Evolutionary conservation across 345 rosid species (phyloP).

Genomic region (Geranium rotundifolium): DNA sequence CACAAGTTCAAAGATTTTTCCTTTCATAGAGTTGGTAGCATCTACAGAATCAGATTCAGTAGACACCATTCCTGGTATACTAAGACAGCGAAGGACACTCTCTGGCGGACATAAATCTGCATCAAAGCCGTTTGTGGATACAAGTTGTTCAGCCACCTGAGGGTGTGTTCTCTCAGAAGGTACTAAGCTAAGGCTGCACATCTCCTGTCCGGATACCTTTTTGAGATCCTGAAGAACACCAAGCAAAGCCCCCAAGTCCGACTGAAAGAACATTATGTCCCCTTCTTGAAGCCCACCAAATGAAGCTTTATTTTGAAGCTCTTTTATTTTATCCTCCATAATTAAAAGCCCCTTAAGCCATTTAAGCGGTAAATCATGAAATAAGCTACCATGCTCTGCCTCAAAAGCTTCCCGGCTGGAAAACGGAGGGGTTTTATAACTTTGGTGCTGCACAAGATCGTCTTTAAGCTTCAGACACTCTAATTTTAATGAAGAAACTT

Average conservation of each 20-base stretch:
- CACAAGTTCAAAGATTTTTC: constrained; percentile 70
- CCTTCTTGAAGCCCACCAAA: constrained; percentile 60
- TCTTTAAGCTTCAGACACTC: constrained; percentile 70
- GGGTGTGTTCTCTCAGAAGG: constrained; percentile 25
- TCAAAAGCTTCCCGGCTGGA: constrained; percentile 16
- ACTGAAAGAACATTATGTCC: constrained; percentile 39
- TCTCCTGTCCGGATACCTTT: constrained; percentile 43
- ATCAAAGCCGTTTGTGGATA: constrained; percentile 36
- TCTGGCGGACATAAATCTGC: constrained; percentile 69
- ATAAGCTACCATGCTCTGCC: constrained; percentile 25
- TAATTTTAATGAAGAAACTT: constrained; percentile 65
- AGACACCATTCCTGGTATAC: constrained; percentile 46
- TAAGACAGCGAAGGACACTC: constrained; percentile 59
- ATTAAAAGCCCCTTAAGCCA: constrained; percentile 59
- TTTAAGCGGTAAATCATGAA: constrained; percentile 39
- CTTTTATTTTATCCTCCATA: constrained; percentile 63
- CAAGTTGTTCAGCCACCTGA: constrained; percentile 30
- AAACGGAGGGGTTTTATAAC: constrained; percentile 25
- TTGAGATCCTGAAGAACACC: constrained; percentile 58
- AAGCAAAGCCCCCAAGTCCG: constrained; percentile 59
- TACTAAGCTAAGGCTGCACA: constrained; percentile 26
- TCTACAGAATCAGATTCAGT: constrained; percentile 47
- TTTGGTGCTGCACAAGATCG: constrained; percentile 49
- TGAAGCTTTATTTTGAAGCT: constrained; percentile 57
- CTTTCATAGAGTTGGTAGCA: constrained; percentile 49